phyloP scores from a whole-genome alignment of 208 protist genomes.

The Leishmania turanica region DNA sequence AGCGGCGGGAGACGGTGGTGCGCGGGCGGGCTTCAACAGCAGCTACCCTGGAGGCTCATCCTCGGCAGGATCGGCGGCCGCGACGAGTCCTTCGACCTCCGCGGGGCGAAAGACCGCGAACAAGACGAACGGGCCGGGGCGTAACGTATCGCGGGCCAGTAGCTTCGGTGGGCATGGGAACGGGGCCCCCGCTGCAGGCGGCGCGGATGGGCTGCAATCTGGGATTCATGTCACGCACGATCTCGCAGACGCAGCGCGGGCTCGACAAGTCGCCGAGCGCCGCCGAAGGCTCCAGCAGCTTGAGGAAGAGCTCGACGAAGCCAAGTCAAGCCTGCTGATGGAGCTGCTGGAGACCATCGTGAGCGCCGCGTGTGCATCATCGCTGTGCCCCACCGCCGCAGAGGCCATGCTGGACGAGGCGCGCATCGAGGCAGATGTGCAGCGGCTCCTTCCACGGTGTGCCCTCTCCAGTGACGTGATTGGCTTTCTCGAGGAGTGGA shows the following conservation, averaged over 20 bases:
- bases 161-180: not conserved
- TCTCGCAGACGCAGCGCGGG: slow-evolving; percentile 29
- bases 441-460: slow-evolving; percentile 64
- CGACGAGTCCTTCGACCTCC: slow-evolving; percentile 1
- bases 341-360: slow-evolving; percentile 73
- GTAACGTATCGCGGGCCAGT: not conserved
- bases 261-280: slow-evolving; percentile 16
- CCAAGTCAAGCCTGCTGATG: slow-evolving; percentile 63
- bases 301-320: slow-evolving; percentile 59
- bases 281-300: slow-evolving; percentile 24
- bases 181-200: not conserved
- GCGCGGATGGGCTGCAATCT: not conserved
- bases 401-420: slow-evolving; percentile 60
- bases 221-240: slow-evolving; percentile 14
- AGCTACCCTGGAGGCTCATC: slow-evolving; percentile 5
- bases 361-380: slow-evolving; percentile 27
- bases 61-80: not conserved
- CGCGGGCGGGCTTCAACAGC: slow-evolving; percentile 1
- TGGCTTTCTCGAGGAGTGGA: slow-evolving; percentile 57
- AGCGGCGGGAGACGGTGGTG: not conserved
- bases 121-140: not conserved
- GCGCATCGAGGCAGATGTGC: slow-evolving; percentile 56
- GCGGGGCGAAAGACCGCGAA: slow-evolving; percentile 4
- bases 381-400: slow-evolving; percentile 20
- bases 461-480: slow-evolving; percentile 49